Base-by-base conservation (phyloP, 1,139 yeast genomes). In the Yamadazyma triangularis region DNA sequence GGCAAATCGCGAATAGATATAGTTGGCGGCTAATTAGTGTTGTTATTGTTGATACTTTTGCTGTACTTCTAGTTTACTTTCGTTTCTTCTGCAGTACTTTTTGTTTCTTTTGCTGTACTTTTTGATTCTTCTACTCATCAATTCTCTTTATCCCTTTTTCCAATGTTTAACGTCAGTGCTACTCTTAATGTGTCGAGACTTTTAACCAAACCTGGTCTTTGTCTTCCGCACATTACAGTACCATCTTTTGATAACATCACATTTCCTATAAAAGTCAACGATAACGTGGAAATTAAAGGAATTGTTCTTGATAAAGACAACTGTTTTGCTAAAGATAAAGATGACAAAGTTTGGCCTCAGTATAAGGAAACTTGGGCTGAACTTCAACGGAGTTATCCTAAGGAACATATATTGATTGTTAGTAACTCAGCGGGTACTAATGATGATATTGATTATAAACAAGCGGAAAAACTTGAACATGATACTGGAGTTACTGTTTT, bases 381-480 rank as follows among this genome's bases (percentile, higher is more conserved):
- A 19, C 63, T 89, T 32, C 66, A 70, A 29, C 46, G 53, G 5
- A 48, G 57, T 2, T 87, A 82, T 45, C 89, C 94, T 0, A 76
- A 69, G 24, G 79, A 76, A n/a, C 66, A 69, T 16, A 52, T 89
- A 14, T 61, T 88, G 21, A 83, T 91, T 23, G 96, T 91, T 4
- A 84, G 95, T 47, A 91, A 91, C 50, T 85, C 95, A 0, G 96
- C 97, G 0, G 98, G 98, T 0, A 85, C 96, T 1, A 67, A 72
- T 35, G 94, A 80, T 44, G 96, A 89, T 48, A 47, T 45, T 1
- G 69, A 64, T 28, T 72, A 76, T 41, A 39, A 41, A n/a, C 83
- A 83, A 48, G 96, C 96, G 0, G 34, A 48, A 16, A 50, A 59
- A n/a, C 56, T 89, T 16, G 95, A 87, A 51, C 34, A 54, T 4